These are phyloP conservation scores for Phytophthora agathidicida DNA, from an alignment of 352 stramenopile species.

Conservation along the genomic window DNA sequence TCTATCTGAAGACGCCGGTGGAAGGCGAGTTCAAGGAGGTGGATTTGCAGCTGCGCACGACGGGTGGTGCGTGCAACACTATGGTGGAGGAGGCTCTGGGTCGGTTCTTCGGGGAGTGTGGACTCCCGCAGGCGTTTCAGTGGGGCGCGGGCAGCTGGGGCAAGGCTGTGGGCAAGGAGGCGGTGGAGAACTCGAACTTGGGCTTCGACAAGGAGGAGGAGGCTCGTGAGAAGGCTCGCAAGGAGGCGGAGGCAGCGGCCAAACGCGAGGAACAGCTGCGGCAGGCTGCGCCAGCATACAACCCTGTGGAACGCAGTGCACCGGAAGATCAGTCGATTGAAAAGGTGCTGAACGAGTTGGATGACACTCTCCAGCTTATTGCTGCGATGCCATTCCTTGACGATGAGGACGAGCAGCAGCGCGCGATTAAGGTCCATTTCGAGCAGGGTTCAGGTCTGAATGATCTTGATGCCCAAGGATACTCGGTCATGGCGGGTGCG, in stretches of 20 bases:
- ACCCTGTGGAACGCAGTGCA: conserved; percentile 26
- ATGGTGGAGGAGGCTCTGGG: conserved; percentile 77
- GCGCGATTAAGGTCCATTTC: conserved; percentile 64
- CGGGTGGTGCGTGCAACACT: conserved; percentile 77
- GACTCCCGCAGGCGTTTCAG: conserved; percentile 63
- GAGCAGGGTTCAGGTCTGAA: conserved; percentile 58
- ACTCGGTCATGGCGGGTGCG: conserved; percentile 56
- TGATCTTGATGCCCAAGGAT: conserved; percentile 70
- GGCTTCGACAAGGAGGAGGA: conserved; percentile 65
- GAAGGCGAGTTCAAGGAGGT: conserved; percentile 77
- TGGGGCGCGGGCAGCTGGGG: conserved; percentile 81
- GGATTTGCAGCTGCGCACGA: conserved; percentile 66
- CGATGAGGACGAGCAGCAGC: conserved; percentile 70
- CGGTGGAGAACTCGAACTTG: conserved; percentile 70
- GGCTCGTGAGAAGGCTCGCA: conserved; percentile 44
- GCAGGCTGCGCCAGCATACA: conserved; percentile 54
- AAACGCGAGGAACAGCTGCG: conserved; percentile 44
- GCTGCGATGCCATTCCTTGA: conserved; percentile 73
- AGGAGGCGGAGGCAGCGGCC: conserved; percentile 41
- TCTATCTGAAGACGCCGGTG: conserved; percentile 74
- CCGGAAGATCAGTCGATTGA: conserved; percentile 68
- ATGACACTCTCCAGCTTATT: conserved; percentile 74
- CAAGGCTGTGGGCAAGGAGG: conserved; percentile 62
- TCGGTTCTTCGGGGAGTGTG: conserved; percentile 73
- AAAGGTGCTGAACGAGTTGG: conserved; percentile 57